Conservation (phyloP, 75 land plant species). For the Larix kaempferi region DNA sequence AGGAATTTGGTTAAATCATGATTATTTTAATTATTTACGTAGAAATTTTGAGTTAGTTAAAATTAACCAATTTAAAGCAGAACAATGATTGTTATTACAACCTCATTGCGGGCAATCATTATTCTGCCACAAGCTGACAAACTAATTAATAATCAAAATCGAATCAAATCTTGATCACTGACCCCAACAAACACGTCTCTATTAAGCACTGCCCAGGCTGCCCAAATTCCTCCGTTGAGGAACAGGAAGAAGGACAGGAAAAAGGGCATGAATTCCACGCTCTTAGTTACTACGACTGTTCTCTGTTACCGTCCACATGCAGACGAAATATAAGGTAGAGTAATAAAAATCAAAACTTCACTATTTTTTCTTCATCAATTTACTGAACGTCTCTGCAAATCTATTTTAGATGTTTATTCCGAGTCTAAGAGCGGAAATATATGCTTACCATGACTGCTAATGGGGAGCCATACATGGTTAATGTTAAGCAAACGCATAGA, state of each 20-base stretch:
- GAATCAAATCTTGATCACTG: slow-evolving; percentile 18
- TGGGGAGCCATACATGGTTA: slow-evolving; percentile 48
- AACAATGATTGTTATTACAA: no score
- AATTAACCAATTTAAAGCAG: no score
- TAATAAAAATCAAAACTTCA: not conserved
- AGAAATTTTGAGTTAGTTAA: no score
- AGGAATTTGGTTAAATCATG: no score
- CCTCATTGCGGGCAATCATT: no score
- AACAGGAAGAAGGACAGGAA: slow-evolving; percentile 75
- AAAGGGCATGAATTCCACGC: slow-evolving; percentile 89
- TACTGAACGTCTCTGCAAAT: no score
- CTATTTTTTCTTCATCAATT: no score
- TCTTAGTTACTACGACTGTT: slow-evolving; percentile 55
- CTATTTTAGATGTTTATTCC: no score
- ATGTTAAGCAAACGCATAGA: slow-evolving; percentile 29
- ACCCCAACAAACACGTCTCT: slow-evolving; percentile 64
- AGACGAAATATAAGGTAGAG: not conserved
- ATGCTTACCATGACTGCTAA: slow-evolving; percentile 33
- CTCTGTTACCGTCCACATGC: slow-evolving; percentile 27
- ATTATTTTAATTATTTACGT: no score
- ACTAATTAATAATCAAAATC: no score
- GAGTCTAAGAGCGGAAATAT: no score
- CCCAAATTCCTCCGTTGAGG: slow-evolving; percentile 73
- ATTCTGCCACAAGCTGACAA: no score
- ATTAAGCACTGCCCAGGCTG: slow-evolving; percentile 43